Percentiles rank a stretch among this genome's conserved stretches.
Evolutionary conservation across 129 eudicot species (phyloP).

Genomic region (Flaveria sonorensis): DNA sequence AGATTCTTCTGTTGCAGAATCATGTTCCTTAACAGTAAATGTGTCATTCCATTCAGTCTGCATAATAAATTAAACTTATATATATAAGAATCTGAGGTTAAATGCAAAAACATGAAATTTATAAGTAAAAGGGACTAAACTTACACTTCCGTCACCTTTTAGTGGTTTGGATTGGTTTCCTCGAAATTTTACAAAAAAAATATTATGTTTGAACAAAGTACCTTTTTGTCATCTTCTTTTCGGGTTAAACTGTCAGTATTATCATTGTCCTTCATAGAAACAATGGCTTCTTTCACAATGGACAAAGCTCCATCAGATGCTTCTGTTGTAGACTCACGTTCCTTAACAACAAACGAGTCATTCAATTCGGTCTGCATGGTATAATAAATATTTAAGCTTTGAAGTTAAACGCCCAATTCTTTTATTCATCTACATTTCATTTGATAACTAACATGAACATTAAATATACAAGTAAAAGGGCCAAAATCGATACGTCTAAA

Average conservation of each 20-base stretch:
- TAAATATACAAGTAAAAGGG: background rate
- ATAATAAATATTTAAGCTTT: background rate
- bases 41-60: conserved; percentile 74
- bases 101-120: background rate
- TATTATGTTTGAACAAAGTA: conserved; percentile 2
- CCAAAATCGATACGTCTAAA: background rate
- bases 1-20: conserved; percentile 62
- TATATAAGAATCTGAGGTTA: background rate
- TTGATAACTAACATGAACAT: background rate
- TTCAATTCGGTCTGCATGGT: conserved; percentile 24
- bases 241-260: conserved; percentile 21
- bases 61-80: conserved; percentile 17
- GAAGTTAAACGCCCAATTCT: background rate
- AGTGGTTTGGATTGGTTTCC: background rate
- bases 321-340: conserved; percentile 64
- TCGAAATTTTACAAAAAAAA: background rate
- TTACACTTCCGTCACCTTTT: no score
- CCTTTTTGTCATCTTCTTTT: conserved; percentile 30
- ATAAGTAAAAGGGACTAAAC: no score
- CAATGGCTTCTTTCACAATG: conserved; percentile 36
- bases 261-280: conserved; percentile 10
- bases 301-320: conserved; percentile 66
- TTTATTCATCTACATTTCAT: background rate
- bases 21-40: conserved; percentile 59
- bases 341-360: conserved; percentile 49